Evolutionary conservation across 2,329 filamentous ascomycete species (phyloP).

Genomic region (Hypoxylon sp.): DNA sequence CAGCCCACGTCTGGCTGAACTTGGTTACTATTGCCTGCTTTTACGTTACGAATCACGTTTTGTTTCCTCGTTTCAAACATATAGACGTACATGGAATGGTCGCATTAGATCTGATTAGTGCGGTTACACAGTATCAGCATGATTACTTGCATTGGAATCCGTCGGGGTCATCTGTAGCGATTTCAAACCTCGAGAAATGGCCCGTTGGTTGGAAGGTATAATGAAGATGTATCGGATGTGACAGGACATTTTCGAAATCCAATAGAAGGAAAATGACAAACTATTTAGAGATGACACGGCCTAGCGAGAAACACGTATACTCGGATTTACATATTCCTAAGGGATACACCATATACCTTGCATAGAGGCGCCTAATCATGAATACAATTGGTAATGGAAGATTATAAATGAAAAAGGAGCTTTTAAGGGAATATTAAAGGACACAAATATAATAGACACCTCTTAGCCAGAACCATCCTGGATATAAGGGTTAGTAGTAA

Average conservation of each 20-base stretch:
- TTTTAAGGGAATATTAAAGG: neutral
- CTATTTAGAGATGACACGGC: constrained; percentile 6
- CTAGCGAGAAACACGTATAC: too few species aligned
- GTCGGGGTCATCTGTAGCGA: neutral
- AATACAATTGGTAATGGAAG: neutral
- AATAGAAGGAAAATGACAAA: neutral
- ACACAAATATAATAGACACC: too few species aligned
- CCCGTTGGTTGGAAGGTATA: neutral
- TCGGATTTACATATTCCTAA: neutral
- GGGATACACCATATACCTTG: neutral
- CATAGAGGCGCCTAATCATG: too few species aligned
- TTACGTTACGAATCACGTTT: neutral
- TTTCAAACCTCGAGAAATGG: neutral
- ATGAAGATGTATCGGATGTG: neutral
- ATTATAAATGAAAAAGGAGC: neutral
- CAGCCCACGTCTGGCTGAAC: constrained; percentile 5
- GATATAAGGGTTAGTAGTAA: too few species aligned
- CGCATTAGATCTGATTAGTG: neutral
- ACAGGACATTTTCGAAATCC: neutral
- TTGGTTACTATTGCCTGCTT: neutral
- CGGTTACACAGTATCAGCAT: constrained; percentile 1
- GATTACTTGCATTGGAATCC: neutral
- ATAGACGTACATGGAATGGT: constrained; percentile 1
- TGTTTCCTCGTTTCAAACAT: neutral
- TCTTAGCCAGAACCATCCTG: too few species aligned